Conservation (phyloP, 805 yeast species). For the Cyberlindnera amylophila region DNA sequence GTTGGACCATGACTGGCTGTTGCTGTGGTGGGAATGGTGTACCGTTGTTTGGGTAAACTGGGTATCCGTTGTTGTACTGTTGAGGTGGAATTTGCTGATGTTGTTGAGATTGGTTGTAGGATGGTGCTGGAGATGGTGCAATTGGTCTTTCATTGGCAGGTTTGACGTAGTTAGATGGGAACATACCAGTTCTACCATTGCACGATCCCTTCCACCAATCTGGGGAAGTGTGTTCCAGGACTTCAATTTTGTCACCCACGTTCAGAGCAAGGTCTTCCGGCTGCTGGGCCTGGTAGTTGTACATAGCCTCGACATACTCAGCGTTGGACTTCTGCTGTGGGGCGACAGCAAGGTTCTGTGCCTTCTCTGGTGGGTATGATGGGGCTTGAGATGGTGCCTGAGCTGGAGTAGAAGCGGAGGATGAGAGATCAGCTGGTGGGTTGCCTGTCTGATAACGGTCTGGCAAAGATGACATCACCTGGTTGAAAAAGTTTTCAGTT, state of each 20-base stretch:
- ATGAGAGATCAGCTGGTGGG: slow-evolving; percentile 40
- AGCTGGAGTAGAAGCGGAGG: slow-evolving; percentile 16
- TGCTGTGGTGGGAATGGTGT: slow-evolving; percentile 31
- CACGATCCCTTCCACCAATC: slow-evolving; percentile 90
- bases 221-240: slow-evolving; percentile 67
- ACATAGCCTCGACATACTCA: slow-evolving; percentile 62
- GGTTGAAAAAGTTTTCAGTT: slow-evolving; percentile 48
- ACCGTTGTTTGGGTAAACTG: slow-evolving; percentile 20
- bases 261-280: slow-evolving; percentile 64
- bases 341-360: slow-evolving; percentile 13
- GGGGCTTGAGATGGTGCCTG: slow-evolving; percentile 30
- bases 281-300: slow-evolving; percentile 72
- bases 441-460: slow-evolving; percentile 48
- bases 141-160: slow-evolving; percentile 12
- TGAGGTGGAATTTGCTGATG: slow-evolving; percentile 21
- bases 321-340: slow-evolving; percentile 23
- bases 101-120: slow-evolving; percentile 17
- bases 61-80: slow-evolving; percentile 42
- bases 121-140: slow-evolving; percentile 10
- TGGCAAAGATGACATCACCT: slow-evolving; percentile 53
- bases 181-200: slow-evolving; percentile 66
- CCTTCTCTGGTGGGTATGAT: slow-evolving; percentile 8
- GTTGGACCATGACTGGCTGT: slow-evolving; percentile 8
- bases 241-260: slow-evolving; percentile 65
- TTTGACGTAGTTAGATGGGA: slow-evolving; percentile 85